These are phyloP conservation scores for Leptodermis oblonga DNA, from an alignment of 257 asterid genomes.

Conservation along the genomic window DNA sequence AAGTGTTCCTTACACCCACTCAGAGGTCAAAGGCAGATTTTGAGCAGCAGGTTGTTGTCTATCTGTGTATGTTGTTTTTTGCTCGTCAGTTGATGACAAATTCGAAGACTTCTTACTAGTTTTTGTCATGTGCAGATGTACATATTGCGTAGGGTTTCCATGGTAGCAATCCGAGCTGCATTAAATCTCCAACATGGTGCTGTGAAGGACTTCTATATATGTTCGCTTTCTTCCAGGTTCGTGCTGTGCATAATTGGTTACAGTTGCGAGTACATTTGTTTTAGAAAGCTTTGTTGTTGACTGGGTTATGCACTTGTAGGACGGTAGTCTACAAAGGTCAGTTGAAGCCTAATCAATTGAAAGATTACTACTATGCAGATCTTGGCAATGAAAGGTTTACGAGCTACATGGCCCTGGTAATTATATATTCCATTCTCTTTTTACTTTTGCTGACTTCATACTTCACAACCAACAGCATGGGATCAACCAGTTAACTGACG, in stretches of 20 bases:
- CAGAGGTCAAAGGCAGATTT: slow-evolving; percentile 74
- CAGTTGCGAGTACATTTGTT: not conserved
- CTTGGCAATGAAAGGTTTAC: slow-evolving; percentile 99
- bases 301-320: slow-evolving; percentile 40
- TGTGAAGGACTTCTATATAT: slow-evolving; percentile 77
- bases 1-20: slow-evolving; percentile 88
- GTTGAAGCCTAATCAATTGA: slow-evolving; percentile 88
- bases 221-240: slow-evolving; percentile 96
- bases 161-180: slow-evolving; percentile 99
- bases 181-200: slow-evolving; percentile 94
- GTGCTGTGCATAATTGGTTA: slow-evolving; percentile 9
- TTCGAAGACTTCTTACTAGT: not conserved
- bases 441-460: slow-evolving; percentile 89
- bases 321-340: slow-evolving; percentile 98
- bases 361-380: slow-evolving; percentile 87
- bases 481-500: slow-evolving; percentile 73
- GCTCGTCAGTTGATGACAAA: not conserved
- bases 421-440: slow-evolving; percentile 78
- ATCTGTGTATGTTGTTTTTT: not conserved
- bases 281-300: slow-evolving; percentile 10
- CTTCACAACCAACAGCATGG: slow-evolving; percentile 98
- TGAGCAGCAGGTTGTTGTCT: slow-evolving; percentile 77
- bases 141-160: slow-evolving; percentile 90
- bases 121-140: slow-evolving; percentile 59
- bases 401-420: slow-evolving; percentile 99